phyloP scores from a whole-genome alignment of 164 flowering plant species.

The Magnolia sinica region DNA sequence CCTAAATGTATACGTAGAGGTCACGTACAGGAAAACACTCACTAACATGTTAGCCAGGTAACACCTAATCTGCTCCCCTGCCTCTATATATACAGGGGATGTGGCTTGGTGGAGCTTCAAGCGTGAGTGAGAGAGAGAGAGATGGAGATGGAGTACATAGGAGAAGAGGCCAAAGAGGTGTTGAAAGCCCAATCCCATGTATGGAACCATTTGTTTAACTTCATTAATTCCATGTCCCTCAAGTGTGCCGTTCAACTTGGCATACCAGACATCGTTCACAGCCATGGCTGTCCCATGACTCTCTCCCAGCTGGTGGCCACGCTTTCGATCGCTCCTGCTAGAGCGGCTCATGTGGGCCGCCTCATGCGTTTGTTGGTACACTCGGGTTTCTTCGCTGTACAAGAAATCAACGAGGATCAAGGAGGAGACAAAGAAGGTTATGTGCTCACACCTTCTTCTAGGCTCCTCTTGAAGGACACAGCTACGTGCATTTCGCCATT shows the following conservation, averaged over 20 bases:
- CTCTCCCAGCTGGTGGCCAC: neutral
- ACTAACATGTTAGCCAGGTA: no score
- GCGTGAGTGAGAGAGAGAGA: neutral
- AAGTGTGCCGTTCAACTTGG: slow-evolving; percentile 12
- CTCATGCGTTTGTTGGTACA: slow-evolving; percentile 22
- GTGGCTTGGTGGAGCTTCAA: no score
- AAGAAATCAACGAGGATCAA: neutral
- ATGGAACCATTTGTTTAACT: slow-evolving; percentile 3
- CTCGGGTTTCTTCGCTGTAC: slow-evolving; percentile 9
- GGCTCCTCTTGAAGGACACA: neutral
- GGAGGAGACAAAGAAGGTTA: neutral
- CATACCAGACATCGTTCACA: slow-evolving; percentile 8
- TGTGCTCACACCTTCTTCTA: slow-evolving; percentile 10
- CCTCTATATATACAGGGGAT: no score
- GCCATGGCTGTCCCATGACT: slow-evolving; percentile 6
- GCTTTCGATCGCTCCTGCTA: neutral
- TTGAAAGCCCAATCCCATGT: slow-evolving; percentile 6
- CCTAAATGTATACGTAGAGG: no score
- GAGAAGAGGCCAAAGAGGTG: neutral
- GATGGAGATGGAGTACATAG: neutral
- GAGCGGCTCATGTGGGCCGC: slow-evolving; percentile 6
- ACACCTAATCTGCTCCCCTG: no score
- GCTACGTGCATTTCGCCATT: slow-evolving; percentile 7
- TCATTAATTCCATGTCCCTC: slow-evolving; percentile 13
- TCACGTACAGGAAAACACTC: no score